Percentiles rank a stretch among this genome's conserved stretches.
phyloP scores from a whole-genome alignment of 2,329 filamentous ascomycete genomes.

The Colletotrichum chlorophyti region DNA sequence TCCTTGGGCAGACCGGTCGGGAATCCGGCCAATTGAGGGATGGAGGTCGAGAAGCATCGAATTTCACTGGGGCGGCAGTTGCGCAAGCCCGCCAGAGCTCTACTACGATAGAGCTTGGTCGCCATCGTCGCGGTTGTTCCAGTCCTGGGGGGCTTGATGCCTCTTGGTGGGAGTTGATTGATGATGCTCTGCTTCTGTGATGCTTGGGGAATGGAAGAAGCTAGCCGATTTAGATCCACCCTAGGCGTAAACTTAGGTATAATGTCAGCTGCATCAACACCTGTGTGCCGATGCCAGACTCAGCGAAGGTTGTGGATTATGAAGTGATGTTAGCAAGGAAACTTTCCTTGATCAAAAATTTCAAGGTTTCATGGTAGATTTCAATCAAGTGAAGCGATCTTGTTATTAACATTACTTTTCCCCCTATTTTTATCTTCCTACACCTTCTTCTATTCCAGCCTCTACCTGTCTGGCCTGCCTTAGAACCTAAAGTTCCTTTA shows the following conservation, averaged over 20 bases:
- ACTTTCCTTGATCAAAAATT: not conserved
- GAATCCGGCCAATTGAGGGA: constrained; percentile 31
- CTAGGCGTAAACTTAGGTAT: not conserved
- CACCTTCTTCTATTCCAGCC: not conserved
- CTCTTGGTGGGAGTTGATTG: constrained; percentile 28
- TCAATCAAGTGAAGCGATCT: too few relatives aligned
- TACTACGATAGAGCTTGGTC: constrained; percentile 64
- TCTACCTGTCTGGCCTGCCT: not conserved
- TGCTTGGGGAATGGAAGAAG: constrained; percentile 24
- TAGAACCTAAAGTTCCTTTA: not conserved
- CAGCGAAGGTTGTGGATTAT: too few relatives aligned
- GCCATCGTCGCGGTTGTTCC: constrained; percentile 56
- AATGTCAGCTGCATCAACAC: too few relatives aligned
- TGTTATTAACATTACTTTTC: too few relatives aligned
- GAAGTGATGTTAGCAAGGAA: not conserved
- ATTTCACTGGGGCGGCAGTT: constrained; percentile 28
- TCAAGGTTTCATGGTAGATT: too few relatives aligned
- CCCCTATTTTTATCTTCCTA: not conserved
- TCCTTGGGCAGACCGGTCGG: constrained; percentile 55
- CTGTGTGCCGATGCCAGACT: too few relatives aligned
- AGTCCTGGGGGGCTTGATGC: constrained; percentile 28
- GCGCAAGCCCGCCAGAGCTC: constrained; percentile 51
- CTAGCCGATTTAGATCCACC: constrained; percentile 13
- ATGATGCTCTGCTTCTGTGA: constrained; percentile 27
- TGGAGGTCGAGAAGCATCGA: constrained; percentile 31